Evolutionary conservation across 2,329 filamentous ascomycete genomes (phyloP).

Genomic region (Canariomyces notabilis): DNA sequence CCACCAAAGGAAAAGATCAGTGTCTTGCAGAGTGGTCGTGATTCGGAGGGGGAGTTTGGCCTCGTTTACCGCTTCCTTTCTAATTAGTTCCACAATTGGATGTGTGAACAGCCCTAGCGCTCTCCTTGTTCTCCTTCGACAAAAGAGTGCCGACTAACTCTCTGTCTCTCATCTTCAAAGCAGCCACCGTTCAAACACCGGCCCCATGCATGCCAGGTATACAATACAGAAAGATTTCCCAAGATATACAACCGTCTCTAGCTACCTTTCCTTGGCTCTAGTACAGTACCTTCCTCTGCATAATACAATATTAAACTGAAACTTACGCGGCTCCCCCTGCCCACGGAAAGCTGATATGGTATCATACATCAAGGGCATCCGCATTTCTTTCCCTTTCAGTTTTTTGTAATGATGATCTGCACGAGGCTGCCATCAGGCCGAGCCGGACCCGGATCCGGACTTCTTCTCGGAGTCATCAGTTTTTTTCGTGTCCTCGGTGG

Average conservation of each 20-base stretch:
- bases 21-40: no score
- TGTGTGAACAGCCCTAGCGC: no score
- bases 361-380: not conserved
- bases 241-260: not conserved
- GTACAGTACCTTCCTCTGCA: not conserved
- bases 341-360: not conserved
- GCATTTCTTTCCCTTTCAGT: not conserved
- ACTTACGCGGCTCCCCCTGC: not conserved
- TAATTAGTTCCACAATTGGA: no score
- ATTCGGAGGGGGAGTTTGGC: no score
- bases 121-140: no score
- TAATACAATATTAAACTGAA: not conserved
- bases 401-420: no score
- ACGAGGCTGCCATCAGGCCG: conserved; percentile 1
- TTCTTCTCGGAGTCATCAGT: conserved; percentile 30
- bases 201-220: not conserved
- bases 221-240: not conserved
- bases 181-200: not conserved
- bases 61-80: no score
- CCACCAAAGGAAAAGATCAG: no score
- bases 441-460: not conserved
- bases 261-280: not conserved
- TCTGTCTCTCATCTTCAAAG: no score
- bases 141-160: no score
- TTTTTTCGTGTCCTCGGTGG: conserved; percentile 11